Percentiles rank a stretch among this genome's conserved stretches.
Conservation (phyloP, 192 early-diverging fungal genomes). For the Backusella australiensis region DNA sequence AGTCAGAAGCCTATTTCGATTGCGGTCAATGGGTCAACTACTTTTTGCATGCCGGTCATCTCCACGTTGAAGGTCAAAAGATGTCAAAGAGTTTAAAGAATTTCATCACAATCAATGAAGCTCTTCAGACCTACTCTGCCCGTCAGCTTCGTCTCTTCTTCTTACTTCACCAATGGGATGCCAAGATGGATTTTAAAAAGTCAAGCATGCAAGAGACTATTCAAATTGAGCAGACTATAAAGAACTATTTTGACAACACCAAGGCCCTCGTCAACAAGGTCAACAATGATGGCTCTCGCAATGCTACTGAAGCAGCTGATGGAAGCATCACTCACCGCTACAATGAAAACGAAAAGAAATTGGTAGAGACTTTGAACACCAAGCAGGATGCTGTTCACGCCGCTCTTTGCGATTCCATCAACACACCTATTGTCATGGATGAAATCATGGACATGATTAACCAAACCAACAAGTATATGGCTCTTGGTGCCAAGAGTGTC, state of each 20-base stretch:
- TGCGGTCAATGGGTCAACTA: conserved; percentile 98
- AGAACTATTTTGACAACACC: conserved; percentile 88
- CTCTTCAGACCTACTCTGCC: conserved; percentile 74
- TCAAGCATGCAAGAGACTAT: conserved; percentile 76
- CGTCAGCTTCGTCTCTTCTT: conserved; percentile 90
- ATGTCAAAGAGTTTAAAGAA: conserved; percentile 99
- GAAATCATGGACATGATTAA: conserved; percentile 79
- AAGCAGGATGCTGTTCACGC: conserved; percentile 75
- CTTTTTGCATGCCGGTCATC: conserved; percentile 95
- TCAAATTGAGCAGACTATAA: conserved; percentile 71
- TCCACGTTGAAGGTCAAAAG: conserved; percentile 93
- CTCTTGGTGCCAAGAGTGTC: conserved; percentile 51
- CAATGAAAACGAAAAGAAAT: conserved; percentile 64
- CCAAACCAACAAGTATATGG: conserved; percentile 79
- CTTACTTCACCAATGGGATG: conserved; percentile 84
- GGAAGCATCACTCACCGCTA: conserved; percentile 61
- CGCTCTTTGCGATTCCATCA: conserved; percentile 90
- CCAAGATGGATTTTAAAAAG: conserved; percentile 81
- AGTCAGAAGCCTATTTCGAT: conserved; percentile 89
- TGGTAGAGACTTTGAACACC: conserved; percentile 60
- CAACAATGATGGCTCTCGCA: conserved; percentile 55
- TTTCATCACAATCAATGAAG: conserved; percentile 93
- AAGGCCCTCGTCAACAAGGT: conserved; percentile 75
- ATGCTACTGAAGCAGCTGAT: conserved; percentile 26
- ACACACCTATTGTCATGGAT: conserved; percentile 81